A percentile compares a stretch with the other conserved stretches of the same genome.
These are phyloP conservation scores for Melocanna baccifera DNA, from an alignment of 176 grass and related monocot genomes.

Conservation along the genomic window DNA sequence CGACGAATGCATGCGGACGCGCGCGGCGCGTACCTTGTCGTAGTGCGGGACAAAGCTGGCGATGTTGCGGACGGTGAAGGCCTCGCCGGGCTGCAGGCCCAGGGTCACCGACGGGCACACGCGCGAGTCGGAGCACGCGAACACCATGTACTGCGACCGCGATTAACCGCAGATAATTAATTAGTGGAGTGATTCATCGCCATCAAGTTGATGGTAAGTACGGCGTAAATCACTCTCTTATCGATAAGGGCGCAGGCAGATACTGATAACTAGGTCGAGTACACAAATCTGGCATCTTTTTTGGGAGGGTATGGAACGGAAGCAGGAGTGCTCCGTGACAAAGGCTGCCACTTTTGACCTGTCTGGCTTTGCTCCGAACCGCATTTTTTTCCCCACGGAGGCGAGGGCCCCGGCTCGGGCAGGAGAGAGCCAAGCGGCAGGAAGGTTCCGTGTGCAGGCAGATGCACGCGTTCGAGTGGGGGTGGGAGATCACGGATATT, in stretches of 20 bases:
- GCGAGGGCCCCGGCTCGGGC: neutral
- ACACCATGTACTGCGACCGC: constrained; percentile 86
- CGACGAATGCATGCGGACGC: neutral
- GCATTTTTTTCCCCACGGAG: too few species aligned
- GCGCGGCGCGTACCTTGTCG: constrained; percentile 42
- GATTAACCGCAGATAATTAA: neutral
- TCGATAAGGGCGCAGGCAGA: neutral
- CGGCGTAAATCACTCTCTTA: neutral
- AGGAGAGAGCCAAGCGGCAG: neutral
- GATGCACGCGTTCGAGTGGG: neutral
- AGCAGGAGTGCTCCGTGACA: neutral
- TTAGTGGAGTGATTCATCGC: neutral
- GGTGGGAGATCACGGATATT: neutral
- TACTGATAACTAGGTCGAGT: neutral
- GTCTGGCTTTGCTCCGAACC: neutral
- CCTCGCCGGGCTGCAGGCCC: constrained; percentile 81
- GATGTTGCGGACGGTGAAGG: constrained; percentile 93
- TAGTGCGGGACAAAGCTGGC: constrained; percentile 72
- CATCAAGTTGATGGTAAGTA: neutral
- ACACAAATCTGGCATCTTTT: neutral
- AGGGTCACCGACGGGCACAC: constrained; percentile 95
- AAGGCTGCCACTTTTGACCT: constrained; percentile 10
- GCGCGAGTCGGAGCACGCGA: constrained; percentile 83
- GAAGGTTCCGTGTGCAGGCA: neutral
- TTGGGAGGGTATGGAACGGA: neutral